Evolutionary conservation across 352 stramenopile genomes (phyloP).

Genomic region (Phytophthora ohioensis): DNA sequence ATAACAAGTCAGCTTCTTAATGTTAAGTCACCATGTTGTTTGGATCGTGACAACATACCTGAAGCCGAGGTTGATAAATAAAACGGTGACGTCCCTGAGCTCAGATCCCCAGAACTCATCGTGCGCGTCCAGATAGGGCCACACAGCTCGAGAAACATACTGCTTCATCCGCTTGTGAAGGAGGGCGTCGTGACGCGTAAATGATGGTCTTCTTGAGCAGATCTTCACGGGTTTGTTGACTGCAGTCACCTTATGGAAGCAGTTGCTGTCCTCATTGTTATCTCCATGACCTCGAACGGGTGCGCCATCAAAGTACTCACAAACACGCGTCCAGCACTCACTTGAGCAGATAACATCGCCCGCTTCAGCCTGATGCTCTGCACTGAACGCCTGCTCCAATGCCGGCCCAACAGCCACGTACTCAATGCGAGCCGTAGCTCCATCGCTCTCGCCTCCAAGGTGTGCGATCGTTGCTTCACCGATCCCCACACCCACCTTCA

Average conservation of each 20-base stretch:
- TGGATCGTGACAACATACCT: conserved; percentile 48
- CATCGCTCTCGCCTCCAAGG: conserved; percentile 89
- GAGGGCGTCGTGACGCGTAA: conserved; percentile 81
- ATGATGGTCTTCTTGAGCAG: conserved; percentile 73
- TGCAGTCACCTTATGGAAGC: conserved; percentile 66
- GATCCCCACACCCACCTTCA: conserved; percentile 95
- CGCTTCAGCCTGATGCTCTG: conserved; percentile 88
- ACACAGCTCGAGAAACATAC: conserved; percentile 93
- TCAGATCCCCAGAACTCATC: conserved; percentile 95
- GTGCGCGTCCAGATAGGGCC: conserved; percentile 91
- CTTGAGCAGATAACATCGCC: conserved; percentile 92
- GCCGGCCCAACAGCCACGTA: conserved; percentile 92
- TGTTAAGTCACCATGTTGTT: not conserved
- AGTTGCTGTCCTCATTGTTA: conserved; percentile 16
- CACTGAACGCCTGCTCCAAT: conserved; percentile 92
- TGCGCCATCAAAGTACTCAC: conserved; percentile 68
- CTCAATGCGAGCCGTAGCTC: conserved; percentile 85
- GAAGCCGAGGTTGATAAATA: conserved; percentile 96
- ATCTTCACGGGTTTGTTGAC: conserved; percentile 73
- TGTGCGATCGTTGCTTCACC: conserved; percentile 90
- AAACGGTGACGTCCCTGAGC: conserved; percentile 89
- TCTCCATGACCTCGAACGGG: conserved; percentile 31
- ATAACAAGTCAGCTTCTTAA: not conserved
- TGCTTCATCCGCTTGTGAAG: conserved; percentile 90
- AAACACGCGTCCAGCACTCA: conserved; percentile 81